Conservation (phyloP, 2,329 filamentous ascomycete genomes). For the Neonectria coccinea region DNA sequence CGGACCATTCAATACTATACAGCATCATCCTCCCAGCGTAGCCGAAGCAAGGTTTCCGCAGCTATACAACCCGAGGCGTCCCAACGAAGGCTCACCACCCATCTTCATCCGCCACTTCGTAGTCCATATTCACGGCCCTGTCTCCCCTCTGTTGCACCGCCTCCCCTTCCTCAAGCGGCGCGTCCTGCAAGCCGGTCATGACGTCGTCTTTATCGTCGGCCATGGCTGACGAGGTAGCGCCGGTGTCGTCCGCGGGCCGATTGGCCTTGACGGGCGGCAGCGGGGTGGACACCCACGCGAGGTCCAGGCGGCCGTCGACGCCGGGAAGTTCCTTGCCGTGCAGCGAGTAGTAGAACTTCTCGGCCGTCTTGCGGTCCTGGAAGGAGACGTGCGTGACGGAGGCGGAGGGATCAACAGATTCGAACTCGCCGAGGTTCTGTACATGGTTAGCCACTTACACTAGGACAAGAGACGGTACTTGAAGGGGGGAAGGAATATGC, state of each 20-base stretch:
- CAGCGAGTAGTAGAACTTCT: slow-evolving; percentile 74
- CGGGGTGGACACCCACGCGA: slow-evolving; percentile 68
- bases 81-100: slow-evolving; percentile 52
- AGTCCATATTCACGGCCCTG: slow-evolving; percentile 61
- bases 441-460: slow-evolving; percentile 11
- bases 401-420: slow-evolving; percentile 64
- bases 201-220: slow-evolving; percentile 41
- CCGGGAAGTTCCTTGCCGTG: slow-evolving; percentile 69
- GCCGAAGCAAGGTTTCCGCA: slow-evolving; percentile 3
- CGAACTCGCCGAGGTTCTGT: slow-evolving; percentile 72
- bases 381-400: slow-evolving; percentile 69
- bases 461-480: background rate
- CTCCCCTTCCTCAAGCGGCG: slow-evolving; percentile 29
- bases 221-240: slow-evolving; percentile 17
- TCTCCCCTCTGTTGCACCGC: slow-evolving; percentile 44
- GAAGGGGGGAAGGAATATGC: slow-evolving; percentile 41
- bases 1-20: slow-evolving; percentile 3
- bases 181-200: slow-evolving; percentile 38
- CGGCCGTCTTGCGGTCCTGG: slow-evolving; percentile 76
- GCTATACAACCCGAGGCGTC: background rate
- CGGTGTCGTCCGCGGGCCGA: slow-evolving; percentile 25
- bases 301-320: slow-evolving; percentile 70
- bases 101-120: slow-evolving; percentile 65
- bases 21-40: slow-evolving; percentile 4
- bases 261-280: slow-evolving; percentile 39